These are phyloP conservation scores for Hibiscus mutabilis DNA, from an alignment of 345 rosid species.

Conservation along the genomic window DNA sequence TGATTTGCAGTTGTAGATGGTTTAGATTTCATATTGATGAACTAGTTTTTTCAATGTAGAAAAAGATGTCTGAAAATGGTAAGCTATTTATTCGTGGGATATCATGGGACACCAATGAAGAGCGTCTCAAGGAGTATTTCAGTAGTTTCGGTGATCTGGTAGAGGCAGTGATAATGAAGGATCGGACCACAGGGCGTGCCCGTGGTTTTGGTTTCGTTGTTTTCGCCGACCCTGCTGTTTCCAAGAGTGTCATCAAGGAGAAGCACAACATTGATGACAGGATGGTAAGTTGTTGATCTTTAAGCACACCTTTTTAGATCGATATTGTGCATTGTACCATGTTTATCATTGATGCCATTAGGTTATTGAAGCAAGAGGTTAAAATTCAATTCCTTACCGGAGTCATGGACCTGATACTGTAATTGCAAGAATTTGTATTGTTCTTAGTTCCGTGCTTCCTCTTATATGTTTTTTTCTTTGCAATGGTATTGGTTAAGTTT, in stretches of 20 bases:
- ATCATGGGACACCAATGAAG: slow-evolving; percentile 98
- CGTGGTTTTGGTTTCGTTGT: slow-evolving; percentile 98
- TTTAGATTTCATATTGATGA: slow-evolving; percentile 3
- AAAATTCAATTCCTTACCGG: slow-evolving; percentile 15
- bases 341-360: neutral
- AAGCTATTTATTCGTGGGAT: slow-evolving; percentile 95
- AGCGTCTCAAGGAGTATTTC: slow-evolving; percentile 84
- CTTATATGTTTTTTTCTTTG: slow-evolving; percentile 11
- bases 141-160: slow-evolving; percentile 79
- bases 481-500: slow-evolving; percentile 5
- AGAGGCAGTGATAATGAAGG: slow-evolving; percentile 97
- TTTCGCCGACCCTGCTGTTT: slow-evolving; percentile 81
- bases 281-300: slow-evolving; percentile 46
- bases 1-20: slow-evolving; percentile 16
- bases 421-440: slow-evolving; percentile 27
- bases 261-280: slow-evolving; percentile 93
- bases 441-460: slow-evolving; percentile 21
- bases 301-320: slow-evolving; percentile 1
- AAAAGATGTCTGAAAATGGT: slow-evolving; percentile 85
- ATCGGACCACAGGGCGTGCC: slow-evolving; percentile 56
- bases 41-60: slow-evolving; percentile 22
- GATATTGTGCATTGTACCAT: neutral
- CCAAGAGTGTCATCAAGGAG: slow-evolving; percentile 77
- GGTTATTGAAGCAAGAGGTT: slow-evolving; percentile 5
- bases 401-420: slow-evolving; percentile 26